These are phyloP conservation scores for Fusarium pseudograminearum DNA, from an alignment of 2,329 filamentous ascomycete genomes.

Conservation along the genomic window DNA sequence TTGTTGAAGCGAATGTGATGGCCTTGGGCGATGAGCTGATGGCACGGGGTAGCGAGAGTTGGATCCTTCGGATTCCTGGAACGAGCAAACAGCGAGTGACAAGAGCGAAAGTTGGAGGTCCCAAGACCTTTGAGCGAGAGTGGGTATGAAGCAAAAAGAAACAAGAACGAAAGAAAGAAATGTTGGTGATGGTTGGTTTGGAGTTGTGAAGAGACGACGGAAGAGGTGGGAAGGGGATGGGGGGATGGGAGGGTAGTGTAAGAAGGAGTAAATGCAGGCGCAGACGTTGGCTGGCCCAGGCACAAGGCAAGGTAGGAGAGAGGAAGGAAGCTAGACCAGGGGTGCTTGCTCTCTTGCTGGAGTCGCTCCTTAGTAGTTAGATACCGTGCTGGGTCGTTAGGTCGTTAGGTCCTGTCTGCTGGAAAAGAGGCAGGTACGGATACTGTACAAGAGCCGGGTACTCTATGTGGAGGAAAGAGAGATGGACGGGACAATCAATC, in stretches of 20 bases:
- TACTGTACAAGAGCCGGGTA: neutral
- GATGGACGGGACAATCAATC: constrained; percentile 26
- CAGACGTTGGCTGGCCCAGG: constrained; percentile 19
- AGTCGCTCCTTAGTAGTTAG: constrained; percentile 5
- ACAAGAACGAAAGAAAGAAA: constrained; percentile 29
- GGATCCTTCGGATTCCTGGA: constrained; percentile 18
- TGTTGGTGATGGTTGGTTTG: constrained; percentile 26
- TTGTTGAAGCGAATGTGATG: constrained; percentile 40
- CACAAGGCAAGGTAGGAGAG: constrained; percentile 13
- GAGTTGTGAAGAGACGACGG: constrained; percentile 35
- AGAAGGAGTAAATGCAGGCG: constrained; percentile 27
- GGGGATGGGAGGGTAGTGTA: constrained; percentile 43
- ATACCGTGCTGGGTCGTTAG: constrained; percentile 16
- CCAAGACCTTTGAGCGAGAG: constrained; percentile 38
- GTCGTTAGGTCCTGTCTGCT: constrained; percentile 11
- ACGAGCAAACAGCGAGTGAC: constrained; percentile 36
- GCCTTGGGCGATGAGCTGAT: constrained; percentile 33
- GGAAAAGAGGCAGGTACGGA: neutral
- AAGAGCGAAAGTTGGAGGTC: constrained; percentile 40
- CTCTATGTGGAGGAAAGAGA: constrained; percentile 8
- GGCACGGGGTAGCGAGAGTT: constrained; percentile 27
- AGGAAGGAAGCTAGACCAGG: constrained; percentile 30
- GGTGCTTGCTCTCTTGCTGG: constrained; percentile 25
- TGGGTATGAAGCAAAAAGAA: constrained; percentile 34
- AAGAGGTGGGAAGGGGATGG: constrained; percentile 27